phyloP scores from a whole-genome alignment of 225 moss, liverwort and hornwort genomes.

The Physcomitrellopsis africana region DNA sequence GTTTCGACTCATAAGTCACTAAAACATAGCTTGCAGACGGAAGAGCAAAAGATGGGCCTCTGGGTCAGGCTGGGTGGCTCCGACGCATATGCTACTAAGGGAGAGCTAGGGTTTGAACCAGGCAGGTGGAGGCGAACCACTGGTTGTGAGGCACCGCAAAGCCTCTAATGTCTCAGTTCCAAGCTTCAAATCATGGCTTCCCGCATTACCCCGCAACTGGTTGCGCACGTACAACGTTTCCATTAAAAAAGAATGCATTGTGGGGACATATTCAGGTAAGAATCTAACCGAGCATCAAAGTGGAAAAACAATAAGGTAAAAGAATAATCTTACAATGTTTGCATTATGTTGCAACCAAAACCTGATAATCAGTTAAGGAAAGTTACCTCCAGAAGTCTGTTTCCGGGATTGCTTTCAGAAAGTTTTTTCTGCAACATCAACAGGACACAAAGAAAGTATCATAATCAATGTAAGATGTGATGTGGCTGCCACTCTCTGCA shows the following conservation, averaged over 20 bases:
- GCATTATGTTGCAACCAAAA: constrained; percentile 22
- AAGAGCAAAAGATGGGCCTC: background rate
- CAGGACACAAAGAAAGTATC: constrained; percentile 9
- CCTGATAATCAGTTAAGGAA: constrained; percentile 13
- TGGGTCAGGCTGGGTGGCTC: background rate
- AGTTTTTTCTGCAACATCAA: constrained; percentile 65
- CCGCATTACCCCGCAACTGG: constrained; percentile 95
- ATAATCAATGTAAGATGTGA: background rate
- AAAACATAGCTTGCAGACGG: background rate
- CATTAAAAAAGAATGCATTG: background rate
- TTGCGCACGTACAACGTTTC: constrained; percentile 20
- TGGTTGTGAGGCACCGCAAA: constrained; percentile 71
- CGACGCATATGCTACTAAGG: constrained; percentile 23
- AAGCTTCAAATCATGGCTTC: constrained; percentile 84
- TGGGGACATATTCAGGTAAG: background rate
- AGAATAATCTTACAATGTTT: background rate
- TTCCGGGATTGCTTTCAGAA: constrained; percentile 58
- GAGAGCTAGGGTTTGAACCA: constrained; percentile 47
- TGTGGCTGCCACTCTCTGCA: background rate
- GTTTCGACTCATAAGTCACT: constrained; percentile 6
- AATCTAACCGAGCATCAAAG: constrained; percentile 1
- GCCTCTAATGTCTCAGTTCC: constrained; percentile 68
- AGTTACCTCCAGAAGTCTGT: constrained; percentile 76
- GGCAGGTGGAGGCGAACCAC: constrained; percentile 65
- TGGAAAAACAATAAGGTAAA: constrained; percentile 7